Conservation (phyloP, 2,329 filamentous ascomycete genomes). For the Aspergillus fijiensis region DNA sequence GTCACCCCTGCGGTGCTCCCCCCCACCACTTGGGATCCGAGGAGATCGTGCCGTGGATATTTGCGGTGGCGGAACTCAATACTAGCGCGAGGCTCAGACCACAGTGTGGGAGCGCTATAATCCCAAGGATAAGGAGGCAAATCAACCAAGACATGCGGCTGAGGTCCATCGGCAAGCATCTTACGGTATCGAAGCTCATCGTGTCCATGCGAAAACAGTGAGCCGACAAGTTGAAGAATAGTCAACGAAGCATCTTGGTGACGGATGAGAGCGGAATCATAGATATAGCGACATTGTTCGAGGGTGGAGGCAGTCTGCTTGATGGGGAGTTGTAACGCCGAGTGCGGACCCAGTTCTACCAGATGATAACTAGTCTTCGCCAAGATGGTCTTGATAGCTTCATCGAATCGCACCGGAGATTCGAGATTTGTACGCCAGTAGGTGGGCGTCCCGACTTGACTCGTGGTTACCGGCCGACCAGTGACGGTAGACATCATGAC, state of each 20-base stretch:
- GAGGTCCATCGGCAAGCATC: not conserved
- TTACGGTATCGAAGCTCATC: not conserved
- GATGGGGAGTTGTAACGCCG: not conserved
- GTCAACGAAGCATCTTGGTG: not conserved
- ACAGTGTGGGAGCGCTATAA: constrained; percentile 18
- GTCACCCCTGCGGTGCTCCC: constrained; percentile 7
- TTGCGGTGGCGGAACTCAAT: constrained; percentile 16
- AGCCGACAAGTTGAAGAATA: not conserved
- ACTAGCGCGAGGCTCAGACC: constrained; percentile 24
- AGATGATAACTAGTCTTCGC: not conserved
- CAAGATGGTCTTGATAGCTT: not conserved
- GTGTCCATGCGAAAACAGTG: not conserved
- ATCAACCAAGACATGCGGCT: constrained; percentile 15
- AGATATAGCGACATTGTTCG: not conserved
- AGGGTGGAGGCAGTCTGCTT: not conserved
- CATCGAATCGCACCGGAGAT: not conserved
- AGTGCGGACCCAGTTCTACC: not conserved
- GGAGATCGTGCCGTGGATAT: constrained; percentile 22
- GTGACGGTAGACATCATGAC: not conserved
- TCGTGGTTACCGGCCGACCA: not conserved
- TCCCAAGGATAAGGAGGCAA: constrained; percentile 29
- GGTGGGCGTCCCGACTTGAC: not conserved
- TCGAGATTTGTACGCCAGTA: not conserved
- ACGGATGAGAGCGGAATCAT: not conserved
- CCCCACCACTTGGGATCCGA: constrained; percentile 19